Evolutionary conservation across 148 eudicot species (phyloP), one percentile per base, ranked within the genome.

Genomic region (Limonium bicolor): DNA sequence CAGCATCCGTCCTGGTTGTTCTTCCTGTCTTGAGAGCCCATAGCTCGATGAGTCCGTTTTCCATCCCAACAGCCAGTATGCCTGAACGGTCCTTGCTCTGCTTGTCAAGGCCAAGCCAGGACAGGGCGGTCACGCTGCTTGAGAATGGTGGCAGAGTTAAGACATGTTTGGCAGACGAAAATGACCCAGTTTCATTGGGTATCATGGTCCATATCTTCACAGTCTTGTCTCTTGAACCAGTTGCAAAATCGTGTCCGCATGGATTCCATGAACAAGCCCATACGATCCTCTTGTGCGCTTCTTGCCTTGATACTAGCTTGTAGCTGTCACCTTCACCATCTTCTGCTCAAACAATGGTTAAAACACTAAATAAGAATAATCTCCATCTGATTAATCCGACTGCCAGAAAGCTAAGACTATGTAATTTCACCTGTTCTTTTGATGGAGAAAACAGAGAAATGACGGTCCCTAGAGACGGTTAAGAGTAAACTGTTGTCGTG

Each of bases 241-340:
- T 88, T 40, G 93, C 92, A 28, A 84, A 88, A 56, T 88, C 73
- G 13, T 77, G 81, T 21, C 70, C 62, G 28, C 65, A 80, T n/a
- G 94, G 97, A 54, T 84, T 88, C 97, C 97, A 88, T 19, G 87
- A 72, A 54, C 97, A 83, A 15, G 86, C 60, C 97, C 97, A 88
- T 74, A 88, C 81, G 33, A 88, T 84, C 50, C 97, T 61, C 64
- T 88, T 88, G 70, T 88, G 94, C 5, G 92, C 97, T 59, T 83
- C 94, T 60, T 80, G 92, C 65, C 72, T 74, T 7, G 63, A 58
- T 48, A 88, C 45, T 15, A 88, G 85, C 52, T 74, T 54, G 48
- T 72, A 51, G 19, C 50, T 67, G 52, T 66, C 60, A 50, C 77
- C 74, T n/a, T 84, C 81, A 1, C 21, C 27, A 30, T 65, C 96